phyloP scores from a whole-genome alignment of 2,329 filamentous ascomycete genomes.

The Colletotrichum theobromicola region DNA sequence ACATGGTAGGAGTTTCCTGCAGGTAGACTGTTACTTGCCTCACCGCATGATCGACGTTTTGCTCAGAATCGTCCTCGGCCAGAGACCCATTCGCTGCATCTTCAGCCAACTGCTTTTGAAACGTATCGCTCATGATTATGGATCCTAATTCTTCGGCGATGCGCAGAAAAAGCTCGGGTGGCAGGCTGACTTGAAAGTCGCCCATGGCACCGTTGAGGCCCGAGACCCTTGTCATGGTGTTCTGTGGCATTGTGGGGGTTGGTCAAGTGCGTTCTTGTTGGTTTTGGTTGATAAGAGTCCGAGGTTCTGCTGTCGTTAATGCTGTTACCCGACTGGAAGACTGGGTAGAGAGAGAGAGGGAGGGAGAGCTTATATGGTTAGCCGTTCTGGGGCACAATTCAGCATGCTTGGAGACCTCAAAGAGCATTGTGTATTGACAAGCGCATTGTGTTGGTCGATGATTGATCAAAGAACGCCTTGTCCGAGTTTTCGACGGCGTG shows the following conservation, averaged over 20 bases:
- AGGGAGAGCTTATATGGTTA: background rate
- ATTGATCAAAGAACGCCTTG: background rate
- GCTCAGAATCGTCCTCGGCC: background rate
- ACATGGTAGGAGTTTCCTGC: background rate
- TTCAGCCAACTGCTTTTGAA: background rate
- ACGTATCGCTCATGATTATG: background rate
- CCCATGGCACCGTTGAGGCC: background rate
- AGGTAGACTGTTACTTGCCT: background rate
- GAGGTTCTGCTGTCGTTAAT: background rate
- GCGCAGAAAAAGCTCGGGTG: background rate
- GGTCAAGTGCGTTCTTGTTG: background rate
- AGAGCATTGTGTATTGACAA: background rate
- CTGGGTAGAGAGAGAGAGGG: background rate
- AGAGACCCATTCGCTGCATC: background rate
- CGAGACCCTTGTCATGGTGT: background rate
- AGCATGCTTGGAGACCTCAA: background rate
- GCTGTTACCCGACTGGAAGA: background rate
- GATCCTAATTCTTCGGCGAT: background rate
- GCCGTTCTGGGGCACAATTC: background rate
- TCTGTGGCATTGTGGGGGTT: background rate
- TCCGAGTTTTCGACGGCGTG: background rate
- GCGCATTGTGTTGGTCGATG: background rate
- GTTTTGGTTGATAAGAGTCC: background rate
- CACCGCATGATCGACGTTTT: background rate
- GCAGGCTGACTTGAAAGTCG: background rate